phyloP scores from a whole-genome alignment of 768 basidiomycete genomes.

The Amanita pseudoporphyria region DNA sequence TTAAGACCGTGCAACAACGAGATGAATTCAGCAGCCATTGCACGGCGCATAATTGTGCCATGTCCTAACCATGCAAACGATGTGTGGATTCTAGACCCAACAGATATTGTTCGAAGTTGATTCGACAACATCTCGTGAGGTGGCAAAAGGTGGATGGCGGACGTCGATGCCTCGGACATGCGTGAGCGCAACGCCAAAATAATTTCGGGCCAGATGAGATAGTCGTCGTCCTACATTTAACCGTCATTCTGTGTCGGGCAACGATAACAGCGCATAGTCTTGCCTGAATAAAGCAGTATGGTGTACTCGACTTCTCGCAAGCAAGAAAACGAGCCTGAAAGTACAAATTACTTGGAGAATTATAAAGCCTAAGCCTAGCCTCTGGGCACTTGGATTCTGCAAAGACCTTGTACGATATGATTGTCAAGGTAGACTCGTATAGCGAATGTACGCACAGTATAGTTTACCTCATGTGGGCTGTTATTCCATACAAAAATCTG shows the following conservation, averaged over 20 bases:
- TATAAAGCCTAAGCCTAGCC: constrained; percentile 39
- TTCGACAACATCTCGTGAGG: constrained; percentile 52
- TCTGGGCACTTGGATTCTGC: constrained; percentile 29
- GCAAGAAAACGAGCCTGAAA: constrained; percentile 56
- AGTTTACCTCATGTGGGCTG: constrained; percentile 30
- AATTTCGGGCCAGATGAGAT: constrained; percentile 47
- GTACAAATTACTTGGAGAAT: constrained; percentile 46
- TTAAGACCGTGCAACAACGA: constrained; percentile 34
- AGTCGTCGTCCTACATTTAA: constrained; percentile 53
- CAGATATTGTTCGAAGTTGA: constrained; percentile 33
- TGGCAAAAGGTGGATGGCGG: constrained; percentile 45
- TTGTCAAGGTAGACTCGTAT: background rate
- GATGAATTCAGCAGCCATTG: constrained; percentile 37
- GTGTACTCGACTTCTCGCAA: constrained; percentile 39
- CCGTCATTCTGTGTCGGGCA: constrained; percentile 1
- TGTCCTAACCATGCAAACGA: constrained; percentile 62
- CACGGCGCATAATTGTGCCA: constrained; percentile 42
- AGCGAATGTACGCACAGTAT: constrained; percentile 26
- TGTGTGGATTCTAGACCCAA: constrained; percentile 32
- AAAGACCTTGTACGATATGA: constrained; percentile 27
- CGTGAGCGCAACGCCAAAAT: constrained; percentile 39
- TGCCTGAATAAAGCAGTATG: constrained; percentile 58
- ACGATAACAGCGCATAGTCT: background rate
- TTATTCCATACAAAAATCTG: constrained; percentile 59
- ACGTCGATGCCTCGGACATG: constrained; percentile 17